Evolutionary conservation across 192 early-diverging fungal species (phyloP).

Genomic region (Backusella psychrophila): DNA sequence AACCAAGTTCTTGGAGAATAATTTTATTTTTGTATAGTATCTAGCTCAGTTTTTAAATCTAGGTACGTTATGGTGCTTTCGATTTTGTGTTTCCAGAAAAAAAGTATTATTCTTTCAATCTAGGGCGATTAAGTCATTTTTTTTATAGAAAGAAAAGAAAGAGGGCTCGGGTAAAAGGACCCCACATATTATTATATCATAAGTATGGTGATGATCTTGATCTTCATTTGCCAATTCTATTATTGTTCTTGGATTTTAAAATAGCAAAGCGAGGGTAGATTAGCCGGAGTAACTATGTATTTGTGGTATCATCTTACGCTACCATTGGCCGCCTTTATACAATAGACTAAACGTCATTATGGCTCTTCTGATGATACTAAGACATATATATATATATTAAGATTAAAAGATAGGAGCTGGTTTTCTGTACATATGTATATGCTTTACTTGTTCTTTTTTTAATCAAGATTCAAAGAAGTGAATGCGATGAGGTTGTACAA

Average conservation of each 20-base stretch:
- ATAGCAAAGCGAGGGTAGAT: not conserved
- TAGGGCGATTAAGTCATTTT: not conserved
- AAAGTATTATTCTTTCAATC: not conserved
- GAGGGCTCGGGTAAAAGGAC: not conserved
- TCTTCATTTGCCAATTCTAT: not conserved
- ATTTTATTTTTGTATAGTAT: not conserved
- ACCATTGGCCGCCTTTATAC: not conserved
- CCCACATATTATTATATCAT: not conserved
- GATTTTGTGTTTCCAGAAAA: not conserved
- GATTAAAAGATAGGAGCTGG: not conserved
- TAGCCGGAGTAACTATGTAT: not conserved
- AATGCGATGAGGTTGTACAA: not conserved
- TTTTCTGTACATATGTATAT: not conserved
- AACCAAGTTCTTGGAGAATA: not conserved
- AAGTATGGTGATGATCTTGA: not conserved
- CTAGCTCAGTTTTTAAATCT: not conserved
- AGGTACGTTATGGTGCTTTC: not conserved
- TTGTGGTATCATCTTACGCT: not conserved
- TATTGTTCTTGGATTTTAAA: not conserved
- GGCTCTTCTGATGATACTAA: too few species aligned
- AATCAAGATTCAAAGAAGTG: not conserved
- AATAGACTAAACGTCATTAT: not conserved
- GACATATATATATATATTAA: not conserved
- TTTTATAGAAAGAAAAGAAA: not conserved
- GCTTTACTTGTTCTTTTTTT: not conserved